Conservation (phyloP, 2,329 filamentous ascomycete genomes). For the Aspergillus novofumigatus region DNA sequence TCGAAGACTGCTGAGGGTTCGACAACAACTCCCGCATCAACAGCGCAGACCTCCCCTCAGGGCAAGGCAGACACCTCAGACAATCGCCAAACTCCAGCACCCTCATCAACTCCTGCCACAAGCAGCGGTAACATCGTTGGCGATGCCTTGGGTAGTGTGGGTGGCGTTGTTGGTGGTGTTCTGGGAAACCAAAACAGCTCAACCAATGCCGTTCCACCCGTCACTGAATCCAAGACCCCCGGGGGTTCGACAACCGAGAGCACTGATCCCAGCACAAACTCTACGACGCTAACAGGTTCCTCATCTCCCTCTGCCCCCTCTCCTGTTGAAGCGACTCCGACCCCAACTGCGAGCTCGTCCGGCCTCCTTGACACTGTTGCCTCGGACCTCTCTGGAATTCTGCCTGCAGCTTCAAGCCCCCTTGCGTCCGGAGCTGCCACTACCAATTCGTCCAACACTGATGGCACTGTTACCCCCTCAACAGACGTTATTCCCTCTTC, state of each 20-base stretch:
- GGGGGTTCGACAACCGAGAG: neutral
- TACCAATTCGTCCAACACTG: neutral
- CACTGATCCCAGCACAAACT: neutral
- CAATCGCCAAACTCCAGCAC: neutral
- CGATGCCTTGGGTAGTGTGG: neutral
- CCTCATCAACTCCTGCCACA: neutral
- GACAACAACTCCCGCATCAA: neutral
- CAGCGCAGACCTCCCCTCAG: neutral
- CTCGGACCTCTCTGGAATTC: neutral
- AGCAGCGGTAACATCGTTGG: neutral
- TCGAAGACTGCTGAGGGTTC: too few species aligned
- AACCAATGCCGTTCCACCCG: neutral
- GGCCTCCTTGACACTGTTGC: neutral
- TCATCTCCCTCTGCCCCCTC: neutral
- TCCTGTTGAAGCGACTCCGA: neutral
- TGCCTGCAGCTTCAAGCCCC: neutral
- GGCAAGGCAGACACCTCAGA: neutral
- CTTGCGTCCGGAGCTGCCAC: neutral
- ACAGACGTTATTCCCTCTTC: neutral
- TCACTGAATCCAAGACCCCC: neutral
- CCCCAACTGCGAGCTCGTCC: neutral
- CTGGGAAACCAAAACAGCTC: neutral
- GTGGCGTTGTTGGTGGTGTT: neutral
- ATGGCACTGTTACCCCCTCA: neutral
- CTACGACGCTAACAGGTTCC: neutral